Evolutionary conservation across 2,329 filamentous ascomycete genomes (phyloP).

Genomic region (Claviceps capensis): DNA sequence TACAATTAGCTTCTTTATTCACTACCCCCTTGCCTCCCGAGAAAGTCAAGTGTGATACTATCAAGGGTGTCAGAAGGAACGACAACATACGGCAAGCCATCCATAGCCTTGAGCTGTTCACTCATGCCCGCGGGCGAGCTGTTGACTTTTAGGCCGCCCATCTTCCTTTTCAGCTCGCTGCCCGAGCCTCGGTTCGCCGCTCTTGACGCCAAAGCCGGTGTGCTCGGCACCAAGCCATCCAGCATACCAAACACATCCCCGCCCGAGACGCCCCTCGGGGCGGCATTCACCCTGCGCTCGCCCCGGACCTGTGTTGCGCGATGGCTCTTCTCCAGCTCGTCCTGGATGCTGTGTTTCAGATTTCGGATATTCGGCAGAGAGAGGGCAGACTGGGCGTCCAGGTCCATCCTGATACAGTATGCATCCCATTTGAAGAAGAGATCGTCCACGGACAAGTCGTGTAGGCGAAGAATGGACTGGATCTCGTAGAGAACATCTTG

Average conservation of each 20-base stretch:
- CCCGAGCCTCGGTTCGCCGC: constrained; percentile 22
- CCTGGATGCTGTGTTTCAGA: constrained; percentile 79
- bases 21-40: too few species aligned
- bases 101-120: constrained; percentile 20
- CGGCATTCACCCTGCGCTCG: constrained; percentile 47
- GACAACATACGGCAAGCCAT: constrained; percentile 15
- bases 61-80: not conserved
- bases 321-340: constrained; percentile 65
- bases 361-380: constrained; percentile 57
- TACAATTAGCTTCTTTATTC: too few species aligned
- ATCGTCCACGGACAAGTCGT: constrained; percentile 70
- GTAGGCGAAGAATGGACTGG: constrained; percentile 72
- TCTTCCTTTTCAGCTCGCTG: constrained; percentile 19
- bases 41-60: too few species aligned
- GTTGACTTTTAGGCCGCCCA: constrained; percentile 15
- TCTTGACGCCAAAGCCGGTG: constrained; percentile 33
- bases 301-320: constrained; percentile 49
- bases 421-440: constrained; percentile 98
- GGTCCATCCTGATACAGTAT: constrained; percentile 88
- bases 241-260: constrained; percentile 77
- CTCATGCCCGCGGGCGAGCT: constrained; percentile 22
- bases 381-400: constrained; percentile 50
- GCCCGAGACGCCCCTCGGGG: constrained; percentile 45
- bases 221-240: constrained; percentile 55
- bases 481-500: constrained; percentile 71